Percentiles rank a stretch among this genome's conserved stretches.
Conservation (phyloP, 352 stramenopile species). For the Globisporangium solare region DNA sequence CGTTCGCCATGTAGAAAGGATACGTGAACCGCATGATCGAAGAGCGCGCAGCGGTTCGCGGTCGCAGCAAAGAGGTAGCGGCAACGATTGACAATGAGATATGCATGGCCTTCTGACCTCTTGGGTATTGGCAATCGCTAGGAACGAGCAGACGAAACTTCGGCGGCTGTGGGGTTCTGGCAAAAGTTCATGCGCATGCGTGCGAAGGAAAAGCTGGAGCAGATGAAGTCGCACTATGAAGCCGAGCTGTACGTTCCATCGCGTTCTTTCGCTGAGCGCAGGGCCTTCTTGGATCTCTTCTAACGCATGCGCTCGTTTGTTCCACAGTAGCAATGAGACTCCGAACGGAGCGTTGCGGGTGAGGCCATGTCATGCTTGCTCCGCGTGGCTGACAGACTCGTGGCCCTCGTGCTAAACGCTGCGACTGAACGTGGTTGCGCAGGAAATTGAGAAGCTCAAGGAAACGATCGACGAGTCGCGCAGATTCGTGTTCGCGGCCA, state of each 20-base stretch:
- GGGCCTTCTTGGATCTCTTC: too few species aligned
- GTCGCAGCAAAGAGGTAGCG: slow-evolving; percentile 41
- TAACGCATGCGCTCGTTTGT: not conserved
- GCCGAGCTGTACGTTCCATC: slow-evolving; percentile 37
- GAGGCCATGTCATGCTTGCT: too few species aligned
- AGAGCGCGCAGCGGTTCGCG: slow-evolving; percentile 60
- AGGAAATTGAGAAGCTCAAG: slow-evolving; percentile 62
- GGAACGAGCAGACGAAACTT: slow-evolving; percentile 45
- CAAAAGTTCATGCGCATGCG: slow-evolving; percentile 47
- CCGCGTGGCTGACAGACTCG: too few species aligned
- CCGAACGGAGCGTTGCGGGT: slow-evolving; percentile 40
- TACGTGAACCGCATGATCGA: slow-evolving; percentile 48
- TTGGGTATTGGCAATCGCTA: slow-evolving; percentile 5
- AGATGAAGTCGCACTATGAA: slow-evolving; percentile 51
- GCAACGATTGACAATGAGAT: not conserved
- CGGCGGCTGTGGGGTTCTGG: slow-evolving; percentile 44
- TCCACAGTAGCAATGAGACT: slow-evolving; percentile 28
- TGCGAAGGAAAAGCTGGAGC: slow-evolving; percentile 45
- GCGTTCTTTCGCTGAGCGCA: not conserved
- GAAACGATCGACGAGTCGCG: slow-evolving; percentile 47
- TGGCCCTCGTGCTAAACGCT: not conserved
- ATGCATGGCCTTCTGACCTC: not conserved
- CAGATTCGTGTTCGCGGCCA: slow-evolving; percentile 55
- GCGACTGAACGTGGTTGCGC: not conserved
- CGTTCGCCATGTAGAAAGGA: slow-evolving; percentile 57